Percentiles rank a stretch among this genome's conserved stretches.
phyloP scores from a whole-genome alignment of 2,329 filamentous ascomycete genomes.

The Diaporthe capsici region DNA sequence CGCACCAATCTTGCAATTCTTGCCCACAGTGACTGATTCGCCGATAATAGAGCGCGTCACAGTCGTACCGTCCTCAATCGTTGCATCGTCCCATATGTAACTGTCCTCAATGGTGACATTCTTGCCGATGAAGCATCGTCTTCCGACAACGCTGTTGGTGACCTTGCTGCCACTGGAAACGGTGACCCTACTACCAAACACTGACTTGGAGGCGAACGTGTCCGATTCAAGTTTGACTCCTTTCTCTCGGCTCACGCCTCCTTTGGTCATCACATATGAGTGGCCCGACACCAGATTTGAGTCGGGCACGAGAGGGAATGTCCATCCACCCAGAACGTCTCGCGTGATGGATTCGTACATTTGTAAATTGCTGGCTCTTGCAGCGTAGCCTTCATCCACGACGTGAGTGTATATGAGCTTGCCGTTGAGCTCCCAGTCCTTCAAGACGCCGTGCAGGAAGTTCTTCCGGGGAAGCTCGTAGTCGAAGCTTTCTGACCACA shows the following conservation, averaged over 20 bases:
- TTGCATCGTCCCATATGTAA: slow-evolving; percentile 89
- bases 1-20: slow-evolving; percentile 75
- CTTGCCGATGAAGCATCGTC: slow-evolving; percentile 87
- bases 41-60: slow-evolving; percentile 84
- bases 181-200: slow-evolving; percentile 82
- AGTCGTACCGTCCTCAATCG: slow-evolving; percentile 80
- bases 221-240: slow-evolving; percentile 81
- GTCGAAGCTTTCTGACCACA: slow-evolving; percentile 97
- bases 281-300: slow-evolving; percentile 86
- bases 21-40: slow-evolving; percentile 78
- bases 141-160: slow-evolving; percentile 83
- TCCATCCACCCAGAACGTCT: slow-evolving; percentile 89
- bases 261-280: slow-evolving; percentile 78
- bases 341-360: slow-evolving; percentile 91
- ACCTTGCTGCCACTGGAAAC: slow-evolving; percentile 81
- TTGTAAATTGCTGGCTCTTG: slow-evolving; percentile 86
- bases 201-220: slow-evolving; percentile 78
- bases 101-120: slow-evolving; percentile 85
- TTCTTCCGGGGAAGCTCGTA: slow-evolving; percentile 82
- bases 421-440: slow-evolving; percentile 96
- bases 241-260: slow-evolving; percentile 83
- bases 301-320: slow-evolving; percentile 90
- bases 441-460: slow-evolving; percentile 87
- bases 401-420: slow-evolving; percentile 97
- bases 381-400: slow-evolving; percentile 85